Conservation (phyloP, 805 yeast species). For the Candida berthetii region DNA sequence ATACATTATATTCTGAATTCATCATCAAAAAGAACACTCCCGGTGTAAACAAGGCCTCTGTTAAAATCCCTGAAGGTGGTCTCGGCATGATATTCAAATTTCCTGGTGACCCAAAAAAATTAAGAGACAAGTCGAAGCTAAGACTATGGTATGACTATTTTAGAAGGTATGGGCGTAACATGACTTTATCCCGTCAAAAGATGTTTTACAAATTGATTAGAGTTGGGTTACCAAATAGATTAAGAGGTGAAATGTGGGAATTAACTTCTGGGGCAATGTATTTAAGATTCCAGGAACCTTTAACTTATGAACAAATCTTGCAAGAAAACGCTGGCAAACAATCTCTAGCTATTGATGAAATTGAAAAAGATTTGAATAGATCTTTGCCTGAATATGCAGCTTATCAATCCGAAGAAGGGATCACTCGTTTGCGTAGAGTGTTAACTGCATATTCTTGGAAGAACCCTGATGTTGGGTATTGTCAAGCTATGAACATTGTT, state of each 20-base stretch:
- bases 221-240: conserved; percentile 89
- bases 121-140: conserved; percentile 79
- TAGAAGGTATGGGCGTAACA: conserved; percentile 75
- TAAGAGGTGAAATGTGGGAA: conserved; percentile 97
- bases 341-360: conserved; percentile 90
- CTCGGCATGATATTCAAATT: conserved; percentile 78
- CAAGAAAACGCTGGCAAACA: conserved; percentile 53
- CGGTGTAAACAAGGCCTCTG: conserved; percentile 25
- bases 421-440: conserved; percentile 76
- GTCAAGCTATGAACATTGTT: conserved; percentile 98
- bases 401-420: conserved; percentile 83
- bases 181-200: conserved; percentile 67
- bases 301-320: conserved; percentile 53
- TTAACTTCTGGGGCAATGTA: conserved; percentile 82
- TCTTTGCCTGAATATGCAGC: conserved; percentile 96
- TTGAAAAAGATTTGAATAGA: conserved; percentile 91
- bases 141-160: conserved; percentile 93
- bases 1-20: conserved; percentile 82
- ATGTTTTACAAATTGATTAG: conserved; percentile 78
- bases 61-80: conserved; percentile 71
- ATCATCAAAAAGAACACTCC: conserved; percentile 46
- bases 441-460: conserved; percentile 95
- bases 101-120: conserved; percentile 81
- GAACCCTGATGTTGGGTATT: conserved; percentile 94
- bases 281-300: conserved; percentile 54